Base-by-base conservation (phyloP, 2,329 filamentous ascomycete genomes). In the Fusarium heterosporum region DNA sequence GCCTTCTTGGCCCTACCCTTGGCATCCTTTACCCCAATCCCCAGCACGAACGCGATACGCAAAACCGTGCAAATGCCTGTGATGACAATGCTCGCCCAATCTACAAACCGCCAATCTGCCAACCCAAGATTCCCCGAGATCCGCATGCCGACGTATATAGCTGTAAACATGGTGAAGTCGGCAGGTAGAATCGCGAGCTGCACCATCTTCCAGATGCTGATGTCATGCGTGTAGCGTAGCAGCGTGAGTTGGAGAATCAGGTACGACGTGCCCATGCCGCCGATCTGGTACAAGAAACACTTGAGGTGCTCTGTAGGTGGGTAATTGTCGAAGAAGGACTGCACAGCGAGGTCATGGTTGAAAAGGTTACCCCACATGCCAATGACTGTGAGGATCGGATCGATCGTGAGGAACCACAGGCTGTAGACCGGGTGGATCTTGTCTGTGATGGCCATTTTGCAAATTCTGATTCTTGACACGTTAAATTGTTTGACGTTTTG, bases 261-360 rank as follows among this genome's bases (percentile, higher is more conserved):
- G 10, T 54, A 72, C 0, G 69, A 70, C 6, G 48, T 55, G 36
- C 61, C 66, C 69, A 73, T 64, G 17, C 70, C 70, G 14, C 60
- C 70, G n/a, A 73, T 70, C 36, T 70, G 68, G n/a, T 69, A 72
- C 13, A 73, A 25, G 12, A 72, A 71, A 3, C 56, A 55, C 5
- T 50, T 55, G n/a, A 70, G 50, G 14, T 55, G 47, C 12, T 60
- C 64, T 4, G 59, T 64, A 5, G 51, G 55, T 14, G 49, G 49
- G 17, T 53, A 49, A 6, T 55, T 40, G 1, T 22, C 6, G 28
- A 69, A 64, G 26, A 70, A 68, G 4, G 66, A 58, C n/a, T 46
- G 30, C 6, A 55, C 49, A 10, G 66, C 59, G 9, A 66, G 45
- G 3, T 66, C 11, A 22, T 71, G 68, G 38, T 68, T 52, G 32